phyloP scores from a whole-genome alignment of 1,139 yeast genomes.

The Nakaseomyces delphensis region DNA sequence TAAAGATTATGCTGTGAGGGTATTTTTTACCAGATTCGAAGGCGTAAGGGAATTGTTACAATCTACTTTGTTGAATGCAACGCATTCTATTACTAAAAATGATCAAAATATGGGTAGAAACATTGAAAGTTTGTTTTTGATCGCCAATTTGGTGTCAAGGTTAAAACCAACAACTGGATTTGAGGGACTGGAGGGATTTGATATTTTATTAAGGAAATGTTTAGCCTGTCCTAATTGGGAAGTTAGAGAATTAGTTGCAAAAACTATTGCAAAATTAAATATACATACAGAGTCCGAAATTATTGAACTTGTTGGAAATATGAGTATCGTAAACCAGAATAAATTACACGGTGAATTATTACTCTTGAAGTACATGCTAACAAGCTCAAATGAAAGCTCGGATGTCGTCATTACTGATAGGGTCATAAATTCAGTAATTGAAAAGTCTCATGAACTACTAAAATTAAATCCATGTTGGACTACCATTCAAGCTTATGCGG shows the following conservation, averaged over 20 bases:
- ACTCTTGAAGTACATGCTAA: constrained; percentile 34
- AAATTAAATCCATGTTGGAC: neutral
- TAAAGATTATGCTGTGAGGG: constrained; percentile 45
- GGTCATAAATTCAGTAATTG: neutral
- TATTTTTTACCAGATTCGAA: constrained; percentile 59
- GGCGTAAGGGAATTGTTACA: constrained; percentile 44
- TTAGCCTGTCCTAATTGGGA: constrained; percentile 60
- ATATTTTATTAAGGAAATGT: constrained; percentile 39
- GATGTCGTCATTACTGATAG: neutral
- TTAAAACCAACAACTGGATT: constrained; percentile 52
- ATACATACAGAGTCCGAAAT: constrained; percentile 29
- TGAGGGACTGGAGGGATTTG: constrained; percentile 44
- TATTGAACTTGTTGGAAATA: constrained; percentile 12
- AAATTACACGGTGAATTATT: constrained; percentile 50
- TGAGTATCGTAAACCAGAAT: constrained; percentile 33
- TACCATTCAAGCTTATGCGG: neutral
- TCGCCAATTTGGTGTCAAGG: constrained; percentile 60
- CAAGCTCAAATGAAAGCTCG: neutral
- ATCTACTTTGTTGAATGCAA: constrained; percentile 33
- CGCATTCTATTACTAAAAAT: neutral
- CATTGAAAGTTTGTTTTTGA: constrained; percentile 61
- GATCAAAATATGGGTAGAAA: constrained; percentile 9
- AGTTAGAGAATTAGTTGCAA: constrained; percentile 76
- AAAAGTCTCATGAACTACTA: neutral
- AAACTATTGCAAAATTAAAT: constrained; percentile 50